Evolutionary conservation across 1,139 yeast species (phyloP), one percentile per base, ranked within the genome.

Genomic region (Fermentozyma sake): DNA sequence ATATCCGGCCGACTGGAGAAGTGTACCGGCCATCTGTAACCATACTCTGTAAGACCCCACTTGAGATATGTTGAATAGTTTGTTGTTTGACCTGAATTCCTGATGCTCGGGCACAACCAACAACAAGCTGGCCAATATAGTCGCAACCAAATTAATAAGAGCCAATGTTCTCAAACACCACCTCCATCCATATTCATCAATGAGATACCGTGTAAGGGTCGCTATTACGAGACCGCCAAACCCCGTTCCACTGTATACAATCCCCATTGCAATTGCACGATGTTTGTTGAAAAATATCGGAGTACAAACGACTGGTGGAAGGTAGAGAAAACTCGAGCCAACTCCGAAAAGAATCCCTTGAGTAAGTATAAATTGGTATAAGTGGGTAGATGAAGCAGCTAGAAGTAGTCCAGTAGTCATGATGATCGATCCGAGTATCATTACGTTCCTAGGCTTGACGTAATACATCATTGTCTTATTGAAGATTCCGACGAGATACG

Each of bases 241-340:
- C 4, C 70, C 70, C 0, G 69, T 55, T 2, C 72, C 72, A 7
- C 66, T 45, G 32, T 64, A 62, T 4, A 64, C 40, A 10, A 61
- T 30, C 1, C 71, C 71, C 58, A 61, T 51, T 1, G 71, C 71
- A 29, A 59, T 48, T 6, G 64, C 69, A 30, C 70, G 41, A 30
- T 57, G 56, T 21, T 48, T 42, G 18, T 46, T 46, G 37, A 57
- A 65, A 33, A 49, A 64, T 5, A 58, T 56, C 3, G 71, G 71
- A 2, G 63, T 62, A 37, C 60, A 55, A 0, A 59, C 56, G 9
- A 61, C 65, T 1, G 71, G 69, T 1, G 68, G 65, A 14, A 60
- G 35, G 35, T 64, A 65, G 2, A 55, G 33, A 20, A 62, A 29
- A 7, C 63, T 55, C 1, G 66, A 47, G 2, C 71, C 71, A 6